Evolutionary conservation across 2,329 filamentous ascomycete species (phyloP).

Genomic region (Talaromyces atroroseus): DNA sequence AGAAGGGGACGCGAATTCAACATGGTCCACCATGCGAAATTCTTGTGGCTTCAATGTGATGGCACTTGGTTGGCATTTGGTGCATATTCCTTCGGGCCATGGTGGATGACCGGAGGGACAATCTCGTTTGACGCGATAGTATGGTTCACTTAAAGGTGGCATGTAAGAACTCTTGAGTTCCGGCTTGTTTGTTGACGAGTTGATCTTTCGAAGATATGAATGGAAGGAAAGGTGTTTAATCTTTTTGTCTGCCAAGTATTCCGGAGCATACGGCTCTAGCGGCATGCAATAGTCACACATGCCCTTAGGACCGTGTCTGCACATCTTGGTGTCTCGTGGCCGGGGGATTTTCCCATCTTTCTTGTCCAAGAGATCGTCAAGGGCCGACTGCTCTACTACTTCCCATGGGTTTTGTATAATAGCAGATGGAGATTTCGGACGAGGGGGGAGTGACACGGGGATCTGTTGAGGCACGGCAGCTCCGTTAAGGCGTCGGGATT

Average conservation of each 20-base stretch:
- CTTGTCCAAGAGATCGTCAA: conserved; percentile 83
- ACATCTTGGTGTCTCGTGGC: conserved; percentile 74
- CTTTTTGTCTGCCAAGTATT: conserved; percentile 88
- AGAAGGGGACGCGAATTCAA: conserved; percentile 82
- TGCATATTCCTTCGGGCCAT: conserved; percentile 96
- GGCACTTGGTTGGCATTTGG: conserved; percentile 94
- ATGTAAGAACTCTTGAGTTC: conserved; percentile 93
- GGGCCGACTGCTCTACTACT: conserved; percentile 74
- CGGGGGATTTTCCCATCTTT: conserved; percentile 83
- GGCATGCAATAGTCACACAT: conserved; percentile 99
- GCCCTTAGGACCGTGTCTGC: conserved; percentile 88
- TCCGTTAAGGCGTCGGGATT: conserved; percentile 34
- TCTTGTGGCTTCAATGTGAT: conserved; percentile 91
- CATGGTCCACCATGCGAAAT: conserved; percentile 96
- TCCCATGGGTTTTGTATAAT: conserved; percentile 90
- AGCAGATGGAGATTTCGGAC: conserved; percentile 51
- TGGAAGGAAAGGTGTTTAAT: conserved; percentile 99
- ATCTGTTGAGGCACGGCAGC: conserved; percentile 42
- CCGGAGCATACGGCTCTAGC: conserved; percentile 84
- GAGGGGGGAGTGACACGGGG: conserved; percentile 59
- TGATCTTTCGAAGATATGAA: conserved; percentile 88
- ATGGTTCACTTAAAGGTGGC: conserved; percentile 87
- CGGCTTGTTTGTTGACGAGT: conserved; percentile 92
- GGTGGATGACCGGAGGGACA: conserved; percentile 89
- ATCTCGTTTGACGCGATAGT: conserved; percentile 78